Evolutionary conservation across 1,139 yeast genomes (phyloP).

Genomic region (Spencermartinsiella ligniputridi): DNA sequence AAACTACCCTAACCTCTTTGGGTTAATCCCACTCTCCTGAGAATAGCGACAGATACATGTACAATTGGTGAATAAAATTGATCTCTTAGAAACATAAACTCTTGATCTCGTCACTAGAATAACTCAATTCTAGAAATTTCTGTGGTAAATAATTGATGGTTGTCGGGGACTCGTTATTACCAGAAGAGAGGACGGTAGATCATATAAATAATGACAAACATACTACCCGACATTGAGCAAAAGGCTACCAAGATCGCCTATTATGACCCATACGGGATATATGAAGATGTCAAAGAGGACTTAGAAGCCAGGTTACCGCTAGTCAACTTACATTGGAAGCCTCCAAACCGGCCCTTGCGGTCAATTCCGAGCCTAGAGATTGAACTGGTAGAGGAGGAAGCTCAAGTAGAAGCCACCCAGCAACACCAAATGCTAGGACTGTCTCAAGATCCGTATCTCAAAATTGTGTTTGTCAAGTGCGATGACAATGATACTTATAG

Average conservation of each 20-base stretch:
- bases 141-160: too few species aligned
- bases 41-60: too few species aligned
- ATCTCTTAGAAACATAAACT: too few species aligned
- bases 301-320: constrained; percentile 57
- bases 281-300: constrained; percentile 49
- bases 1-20: too few species aligned
- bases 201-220: constrained; percentile 14
- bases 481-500: constrained; percentile 70
- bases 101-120: too few species aligned
- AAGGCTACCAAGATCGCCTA: constrained; percentile 51
- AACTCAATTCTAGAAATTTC: too few species aligned
- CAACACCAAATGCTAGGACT: constrained; percentile 41
- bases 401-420: constrained; percentile 29
- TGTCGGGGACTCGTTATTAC: too few species aligned
- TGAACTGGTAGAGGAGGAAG: constrained; percentile 61
- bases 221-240: constrained; percentile 26
- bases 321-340: constrained; percentile 76
- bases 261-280: constrained; percentile 81
- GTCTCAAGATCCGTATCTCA: constrained; percentile 50
- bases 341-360: constrained; percentile 52
- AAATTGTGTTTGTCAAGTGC: constrained; percentile 65
- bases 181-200: too few species aligned
- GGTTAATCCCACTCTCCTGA: too few species aligned
- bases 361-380: constrained; percentile 65
- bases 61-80: too few species aligned